Percentiles rank a stretch among this genome's conserved stretches.
Evolutionary conservation across 164 flowering plant species (phyloP).

Genomic region (Nelumbo lutea): DNA sequence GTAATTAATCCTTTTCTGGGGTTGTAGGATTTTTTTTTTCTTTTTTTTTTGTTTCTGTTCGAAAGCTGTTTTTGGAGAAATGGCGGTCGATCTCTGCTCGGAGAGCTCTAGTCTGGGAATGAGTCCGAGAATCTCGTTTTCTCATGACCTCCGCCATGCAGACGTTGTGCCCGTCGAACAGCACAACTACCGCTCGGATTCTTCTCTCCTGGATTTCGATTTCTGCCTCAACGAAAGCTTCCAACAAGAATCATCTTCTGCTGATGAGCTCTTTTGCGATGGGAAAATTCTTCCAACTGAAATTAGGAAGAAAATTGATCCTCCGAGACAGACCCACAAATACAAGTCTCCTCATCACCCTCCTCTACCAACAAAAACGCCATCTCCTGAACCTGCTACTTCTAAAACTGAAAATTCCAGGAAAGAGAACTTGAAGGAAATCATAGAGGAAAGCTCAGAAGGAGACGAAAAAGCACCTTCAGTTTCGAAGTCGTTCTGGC

Average conservation of each 20-base stretch:
- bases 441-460: conserved; percentile 31
- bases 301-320: conserved; percentile 23
- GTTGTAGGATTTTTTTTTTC: no score
- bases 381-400: conserved; percentile 1
- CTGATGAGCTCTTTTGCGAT: conserved; percentile 72
- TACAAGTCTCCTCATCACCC: conserved; percentile 4
- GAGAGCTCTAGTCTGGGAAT: conserved; percentile 34
- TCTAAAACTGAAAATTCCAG: conserved; percentile 13
- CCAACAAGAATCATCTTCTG: conserved; percentile 38
- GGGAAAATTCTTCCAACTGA: conserved; percentile 61
- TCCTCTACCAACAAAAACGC: not conserved
- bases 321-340: not conserved
- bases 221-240: conserved; percentile 41
- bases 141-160: conserved; percentile 50
- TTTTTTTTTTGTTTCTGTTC: not conserved
- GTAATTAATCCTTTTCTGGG: no score
- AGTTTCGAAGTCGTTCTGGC: conserved; percentile 50
- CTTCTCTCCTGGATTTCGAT: conserved; percentile 39
- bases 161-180: conserved; percentile 22
- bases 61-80: conserved; percentile 1
- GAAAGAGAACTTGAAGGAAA: conserved; percentile 55
- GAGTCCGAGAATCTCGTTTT: conserved; percentile 79
- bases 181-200: conserved; percentile 22
- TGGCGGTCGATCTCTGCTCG: conserved; percentile 62
- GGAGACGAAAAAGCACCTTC: conserved; percentile 24